Base-by-base conservation (phyloP, 805 yeast genomes). In the Metschnikowia drakensbergensis region DNA sequence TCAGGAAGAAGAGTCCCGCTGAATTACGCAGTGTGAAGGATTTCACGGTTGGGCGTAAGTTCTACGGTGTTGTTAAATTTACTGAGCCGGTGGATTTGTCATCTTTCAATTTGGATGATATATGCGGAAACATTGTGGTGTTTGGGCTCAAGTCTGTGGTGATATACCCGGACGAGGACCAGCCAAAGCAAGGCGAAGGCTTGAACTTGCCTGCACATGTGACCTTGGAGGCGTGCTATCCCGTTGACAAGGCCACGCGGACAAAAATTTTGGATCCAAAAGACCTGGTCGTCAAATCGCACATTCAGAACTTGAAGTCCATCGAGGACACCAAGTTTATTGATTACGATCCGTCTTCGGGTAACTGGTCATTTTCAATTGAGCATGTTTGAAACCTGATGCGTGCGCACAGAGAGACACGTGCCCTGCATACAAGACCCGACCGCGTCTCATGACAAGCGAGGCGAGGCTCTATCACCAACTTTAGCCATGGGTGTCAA, bases 1-100 rank as follows among this genome's bases (percentile, higher is more conserved):
- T 94, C 45, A 75, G 78, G 47, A 66, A 73, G 13, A 74, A 80
- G 76, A 65, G 88, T 0, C 71, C 87, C 34, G 67, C 81, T 7
- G 84, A 88, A 52, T 75, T 89, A 43, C 81, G 85, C 47, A 59
- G 76, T 5, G 85, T 94, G 25, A 58, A 74, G 13, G 74, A 82
- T 46, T 82, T 91, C 62, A 77, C 77, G 11, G 81, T 94, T 51
- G 99, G 98, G 4, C 83, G 94, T 54, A 77, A 77, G 52, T 84
- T 83, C 48, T 81, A 73, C 60, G 99, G 99, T 40, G 72, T 80
- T 46, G 77, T 94, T 42, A 85, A 83, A 60, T 94, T 91, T 63
- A 62, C 81, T 44, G 73, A 77, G 46, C 95, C 97, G 0, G 95
- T 94, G 41, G 97, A 94, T 65, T 74, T 94, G 54, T 81, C 96